Conservation (phyloP, 768 basidiomycete genomes). For the Mycena crocata region DNA sequence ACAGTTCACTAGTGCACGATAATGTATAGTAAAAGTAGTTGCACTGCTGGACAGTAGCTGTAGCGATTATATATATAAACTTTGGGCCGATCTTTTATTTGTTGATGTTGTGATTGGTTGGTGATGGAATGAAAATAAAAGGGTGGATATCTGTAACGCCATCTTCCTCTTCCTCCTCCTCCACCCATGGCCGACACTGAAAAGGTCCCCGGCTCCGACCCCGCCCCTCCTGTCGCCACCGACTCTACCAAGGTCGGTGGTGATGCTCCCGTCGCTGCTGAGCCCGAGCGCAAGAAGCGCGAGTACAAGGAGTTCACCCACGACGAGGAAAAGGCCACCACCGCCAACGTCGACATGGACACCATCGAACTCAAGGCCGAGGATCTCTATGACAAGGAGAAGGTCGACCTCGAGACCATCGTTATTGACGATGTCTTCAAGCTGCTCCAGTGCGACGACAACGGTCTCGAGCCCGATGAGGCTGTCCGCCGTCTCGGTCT, state of each 20-base stretch:
- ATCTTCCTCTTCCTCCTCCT: not conserved
- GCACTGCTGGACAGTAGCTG: too few relatives aligned
- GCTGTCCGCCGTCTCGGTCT: conserved; percentile 86
- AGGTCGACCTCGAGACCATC: conserved; percentile 98
- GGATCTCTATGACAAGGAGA: conserved; percentile 97
- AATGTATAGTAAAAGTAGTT: too few relatives aligned
- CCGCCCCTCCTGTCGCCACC: not conserved
- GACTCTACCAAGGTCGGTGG: conserved; percentile 14
- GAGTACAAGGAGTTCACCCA: conserved; percentile 91
- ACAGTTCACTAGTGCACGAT: too few relatives aligned
- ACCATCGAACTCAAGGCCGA: conserved; percentile 92
- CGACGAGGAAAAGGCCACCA: conserved; percentile 73
- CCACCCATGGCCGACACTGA: not conserved
- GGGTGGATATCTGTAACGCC: not conserved
- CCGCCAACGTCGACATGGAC: conserved; percentile 91
- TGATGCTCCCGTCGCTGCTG: conserved; percentile 1
- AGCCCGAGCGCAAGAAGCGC: conserved; percentile 66
- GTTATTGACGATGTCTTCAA: conserved; percentile 97
- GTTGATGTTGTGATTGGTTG: not conserved
- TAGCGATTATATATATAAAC: too few relatives aligned
- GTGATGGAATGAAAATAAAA: not conserved
- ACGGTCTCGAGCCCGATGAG: conserved; percentile 82
- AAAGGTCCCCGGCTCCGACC: conserved; percentile 11
- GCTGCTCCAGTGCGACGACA: conserved; percentile 89
- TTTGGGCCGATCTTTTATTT: too few relatives aligned